Conservation (phyloP, 176 grass and related monocot genomes). For the Cocos nucifera region DNA sequence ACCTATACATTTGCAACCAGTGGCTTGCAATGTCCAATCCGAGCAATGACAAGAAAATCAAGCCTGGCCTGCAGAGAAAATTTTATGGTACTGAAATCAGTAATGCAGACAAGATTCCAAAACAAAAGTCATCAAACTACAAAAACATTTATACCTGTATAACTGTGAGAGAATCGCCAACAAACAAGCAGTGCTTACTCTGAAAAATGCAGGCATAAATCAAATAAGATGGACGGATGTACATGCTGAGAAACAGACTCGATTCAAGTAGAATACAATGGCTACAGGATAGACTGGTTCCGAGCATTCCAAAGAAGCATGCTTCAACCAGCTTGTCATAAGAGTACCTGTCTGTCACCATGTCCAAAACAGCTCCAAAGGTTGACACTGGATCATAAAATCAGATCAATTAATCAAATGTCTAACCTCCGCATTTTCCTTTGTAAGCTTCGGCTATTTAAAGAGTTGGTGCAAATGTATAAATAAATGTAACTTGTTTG, state of each 20-base stretch:
- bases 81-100: slow-evolving; percentile 1
- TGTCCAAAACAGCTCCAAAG: slow-evolving; percentile 97
- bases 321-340: slow-evolving; percentile 6
- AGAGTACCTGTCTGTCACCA: slow-evolving; percentile 93
- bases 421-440: not conserved
- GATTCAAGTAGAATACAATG: not conserved
- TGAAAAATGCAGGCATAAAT: slow-evolving; percentile 29
- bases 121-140: not conserved
- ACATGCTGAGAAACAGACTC: not conserved
- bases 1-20: slow-evolving; percentile 99
- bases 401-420: not conserved
- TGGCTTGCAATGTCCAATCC: slow-evolving; percentile 92
- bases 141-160: slow-evolving; percentile 51
- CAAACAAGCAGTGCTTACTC: slow-evolving; percentile 95
- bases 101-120: not conserved
- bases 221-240: not conserved
- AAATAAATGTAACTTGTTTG: too few species aligned
- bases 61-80: slow-evolving; percentile 56
- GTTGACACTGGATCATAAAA: slow-evolving; percentile 64
- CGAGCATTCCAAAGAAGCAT: not conserved
- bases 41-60: slow-evolving; percentile 79
- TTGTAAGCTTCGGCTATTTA: too few species aligned
- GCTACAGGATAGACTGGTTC: not conserved
- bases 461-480: too few species aligned
- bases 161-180: slow-evolving; percentile 82